Evolutionary conservation across 1,139 yeast genomes (phyloP).

Genomic region (Zygotorulaspora mrakii): DNA sequence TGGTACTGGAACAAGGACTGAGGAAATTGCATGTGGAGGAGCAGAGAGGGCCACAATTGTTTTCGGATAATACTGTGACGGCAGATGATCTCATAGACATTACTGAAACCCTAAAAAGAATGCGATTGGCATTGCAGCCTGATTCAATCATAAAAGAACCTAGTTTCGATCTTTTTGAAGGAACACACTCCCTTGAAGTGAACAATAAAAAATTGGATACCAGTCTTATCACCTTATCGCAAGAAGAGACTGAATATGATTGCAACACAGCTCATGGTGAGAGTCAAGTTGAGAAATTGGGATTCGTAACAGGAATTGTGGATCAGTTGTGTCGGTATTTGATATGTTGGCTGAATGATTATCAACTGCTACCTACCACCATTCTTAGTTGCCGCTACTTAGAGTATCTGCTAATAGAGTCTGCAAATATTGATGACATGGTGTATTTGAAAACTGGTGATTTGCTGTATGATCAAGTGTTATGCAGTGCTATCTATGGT

Average conservation of each 20-base stretch:
- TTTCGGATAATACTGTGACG: constrained; percentile 5
- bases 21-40: constrained; percentile 10
- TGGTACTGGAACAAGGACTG: constrained; percentile 15
- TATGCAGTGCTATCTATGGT: constrained; percentile 48
- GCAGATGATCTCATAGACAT: constrained; percentile 42
- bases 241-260: constrained; percentile 40
- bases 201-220: constrained; percentile 62
- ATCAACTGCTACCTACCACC: constrained; percentile 55
- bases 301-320: constrained; percentile 45
- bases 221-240: constrained; percentile 46
- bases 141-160: constrained; percentile 50
- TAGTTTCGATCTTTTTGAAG: constrained; percentile 59
- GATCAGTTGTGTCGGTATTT: constrained; percentile 45
- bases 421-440: constrained; percentile 26
- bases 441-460: constrained; percentile 28
- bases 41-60: constrained; percentile 4
- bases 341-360: constrained; percentile 60
- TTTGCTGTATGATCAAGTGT: constrained; percentile 45
- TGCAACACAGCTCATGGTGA: constrained; percentile 22
- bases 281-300: constrained; percentile 31
- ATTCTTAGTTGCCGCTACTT: constrained; percentile 64
- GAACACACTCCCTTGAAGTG: constrained; percentile 70
- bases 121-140: constrained; percentile 38
- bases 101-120: constrained; percentile 41
- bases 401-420: constrained; percentile 49